These are phyloP conservation scores for Elongisporangium prolatum DNA, from an alignment of 352 stramenopile genomes.

Conservation along the genomic window DNA sequence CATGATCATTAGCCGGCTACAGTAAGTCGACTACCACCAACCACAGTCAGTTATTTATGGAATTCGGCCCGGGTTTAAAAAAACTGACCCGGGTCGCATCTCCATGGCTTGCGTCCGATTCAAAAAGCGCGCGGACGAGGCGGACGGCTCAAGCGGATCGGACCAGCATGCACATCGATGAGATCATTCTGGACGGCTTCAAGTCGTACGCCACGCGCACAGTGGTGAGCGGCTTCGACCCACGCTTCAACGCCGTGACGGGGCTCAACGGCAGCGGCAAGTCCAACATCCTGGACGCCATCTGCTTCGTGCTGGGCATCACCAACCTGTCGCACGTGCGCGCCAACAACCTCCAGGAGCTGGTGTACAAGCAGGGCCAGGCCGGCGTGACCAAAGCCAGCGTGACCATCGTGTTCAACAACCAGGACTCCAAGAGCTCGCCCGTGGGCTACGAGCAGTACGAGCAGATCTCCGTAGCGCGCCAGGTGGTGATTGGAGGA, in stretches of 20 bases:
- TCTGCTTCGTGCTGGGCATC: conserved; percentile 99
- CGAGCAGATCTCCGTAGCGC: conserved; percentile 98
- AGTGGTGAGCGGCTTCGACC: conserved; percentile 98
- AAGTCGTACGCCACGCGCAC: conserved; percentile 99
- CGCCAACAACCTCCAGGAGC: conserved; percentile 97
- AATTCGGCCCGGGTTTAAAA: background rate
- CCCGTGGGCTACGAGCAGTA: conserved; percentile 98
- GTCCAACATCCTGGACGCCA: conserved; percentile 99
- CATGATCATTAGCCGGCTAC: background rate
- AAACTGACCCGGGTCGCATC: background rate
- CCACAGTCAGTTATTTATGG: background rate
- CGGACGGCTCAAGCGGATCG: background rate
- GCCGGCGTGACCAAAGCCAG: conserved; percentile 98
- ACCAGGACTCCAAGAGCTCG: conserved; percentile 89
- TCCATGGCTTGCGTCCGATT: background rate
- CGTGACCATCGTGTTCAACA: conserved; percentile 99
- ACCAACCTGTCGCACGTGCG: conserved; percentile 98
- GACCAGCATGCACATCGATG: conserved; percentile 95
- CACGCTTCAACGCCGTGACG: conserved; percentile 99
- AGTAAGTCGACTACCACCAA: too few relatives aligned
- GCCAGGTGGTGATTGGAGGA: conserved; percentile 97
- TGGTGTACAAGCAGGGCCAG: conserved; percentile 99
- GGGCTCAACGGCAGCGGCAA: conserved; percentile 99
- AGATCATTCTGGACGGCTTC: conserved; percentile 99
- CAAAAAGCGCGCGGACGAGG: conserved; percentile 3